Evolutionary conservation across 371 early-diverging fungal species (phyloP).

Genomic region (Coemansia sp.): DNA sequence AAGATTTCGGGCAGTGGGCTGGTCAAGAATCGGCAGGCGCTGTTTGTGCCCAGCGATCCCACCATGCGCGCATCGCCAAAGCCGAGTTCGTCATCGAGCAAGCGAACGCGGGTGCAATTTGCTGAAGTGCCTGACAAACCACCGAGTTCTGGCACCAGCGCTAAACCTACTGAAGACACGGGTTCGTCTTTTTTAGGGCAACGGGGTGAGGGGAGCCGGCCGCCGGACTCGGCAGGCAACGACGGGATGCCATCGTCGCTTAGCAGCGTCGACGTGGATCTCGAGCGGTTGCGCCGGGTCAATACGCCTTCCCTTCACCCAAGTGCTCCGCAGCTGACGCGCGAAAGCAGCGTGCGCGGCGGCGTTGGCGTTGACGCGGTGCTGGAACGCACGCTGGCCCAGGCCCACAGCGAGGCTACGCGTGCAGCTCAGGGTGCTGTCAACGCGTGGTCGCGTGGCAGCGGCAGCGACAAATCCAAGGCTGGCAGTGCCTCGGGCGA

Average conservation of each 20-base stretch:
- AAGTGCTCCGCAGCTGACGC: not conserved
- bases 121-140: not conserved
- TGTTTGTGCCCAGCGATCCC: conserved; percentile 29
- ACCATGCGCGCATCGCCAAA: not conserved
- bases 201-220: conserved; percentile 38
- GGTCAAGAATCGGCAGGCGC: conserved; percentile 39
- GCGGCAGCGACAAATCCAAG: conserved; percentile 29
- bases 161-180: not conserved
- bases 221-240: conserved; percentile 16
- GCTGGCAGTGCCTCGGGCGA: conserved; percentile 26
- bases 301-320: conserved; percentile 31
- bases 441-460: conserved; percentile 12
- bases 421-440: not conserved
- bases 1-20: conserved; percentile 43
- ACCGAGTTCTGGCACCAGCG: not conserved
- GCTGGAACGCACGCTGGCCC: conserved; percentile 5
- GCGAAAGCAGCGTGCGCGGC: conserved; percentile 7
- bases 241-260: conserved; percentile 18
- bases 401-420: not conserved
- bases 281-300: conserved; percentile 27
- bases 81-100: conserved; percentile 3
- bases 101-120: conserved; percentile 14
- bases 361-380: conserved; percentile 10
- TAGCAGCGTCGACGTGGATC: conserved; percentile 19
- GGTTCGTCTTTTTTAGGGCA: conserved; percentile 35